phyloP scores from a whole-genome alignment of 2,329 filamentous ascomycete genomes.

The Cladophialophora immunda region DNA sequence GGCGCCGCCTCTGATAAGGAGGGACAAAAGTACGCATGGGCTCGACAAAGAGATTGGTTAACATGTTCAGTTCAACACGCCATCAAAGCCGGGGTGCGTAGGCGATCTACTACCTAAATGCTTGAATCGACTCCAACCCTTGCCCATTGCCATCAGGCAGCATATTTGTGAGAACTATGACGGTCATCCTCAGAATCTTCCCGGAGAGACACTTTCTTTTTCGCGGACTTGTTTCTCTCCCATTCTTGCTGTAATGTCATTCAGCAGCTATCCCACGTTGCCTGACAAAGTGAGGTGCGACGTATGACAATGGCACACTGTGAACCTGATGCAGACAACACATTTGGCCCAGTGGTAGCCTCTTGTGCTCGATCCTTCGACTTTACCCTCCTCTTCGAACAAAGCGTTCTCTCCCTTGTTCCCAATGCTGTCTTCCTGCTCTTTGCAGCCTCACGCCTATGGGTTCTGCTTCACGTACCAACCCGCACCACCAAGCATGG shows the following conservation, averaged over 20 bases:
- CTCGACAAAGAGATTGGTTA: not conserved
- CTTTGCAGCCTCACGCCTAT: not conserved
- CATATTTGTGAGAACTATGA: not conserved
- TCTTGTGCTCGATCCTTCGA: constrained; percentile 45
- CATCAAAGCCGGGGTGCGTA: not conserved
- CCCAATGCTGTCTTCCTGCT: constrained; percentile 35
- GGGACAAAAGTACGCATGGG: not conserved
- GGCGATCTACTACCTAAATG: not conserved
- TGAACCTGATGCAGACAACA: constrained; percentile 6
- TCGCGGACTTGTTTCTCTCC: not conserved
- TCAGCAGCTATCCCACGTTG: not conserved
- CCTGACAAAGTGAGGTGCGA: not conserved
- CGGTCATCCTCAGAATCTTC: not conserved
- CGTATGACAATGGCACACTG: not conserved
- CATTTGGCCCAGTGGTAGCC: constrained; percentile 18
- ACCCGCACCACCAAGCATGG: not conserved
- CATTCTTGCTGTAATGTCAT: not conserved
- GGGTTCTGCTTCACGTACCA: not conserved
- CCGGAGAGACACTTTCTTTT: not conserved
- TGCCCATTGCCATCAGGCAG: not conserved
- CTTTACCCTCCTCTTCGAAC: constrained; percentile 56
- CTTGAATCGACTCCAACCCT: not conserved
- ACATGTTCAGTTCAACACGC: not conserved
- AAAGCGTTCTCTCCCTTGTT: constrained; percentile 49
- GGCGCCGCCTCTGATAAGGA: not conserved